These are phyloP conservation scores for Oryza nivara DNA, from an alignment of 176 grass and related monocot genomes.

Conservation along the genomic window DNA sequence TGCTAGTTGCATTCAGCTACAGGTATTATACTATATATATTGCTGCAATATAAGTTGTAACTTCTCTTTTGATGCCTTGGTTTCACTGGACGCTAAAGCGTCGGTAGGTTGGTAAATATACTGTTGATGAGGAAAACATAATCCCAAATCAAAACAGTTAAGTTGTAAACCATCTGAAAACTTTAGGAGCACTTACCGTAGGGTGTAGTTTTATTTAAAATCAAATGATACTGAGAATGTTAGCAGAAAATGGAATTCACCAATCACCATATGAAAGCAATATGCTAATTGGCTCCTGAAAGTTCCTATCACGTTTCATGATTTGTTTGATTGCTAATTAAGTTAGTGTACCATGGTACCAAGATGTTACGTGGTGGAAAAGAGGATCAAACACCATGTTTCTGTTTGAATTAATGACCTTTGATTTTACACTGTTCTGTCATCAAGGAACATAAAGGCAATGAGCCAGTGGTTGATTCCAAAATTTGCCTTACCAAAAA, in stretches of 20 bases:
- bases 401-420: background rate
- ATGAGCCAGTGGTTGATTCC: background rate
- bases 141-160: conserved; percentile 6
- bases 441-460: background rate
- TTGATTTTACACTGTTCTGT: background rate
- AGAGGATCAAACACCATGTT: background rate
- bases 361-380: conserved; percentile 1
- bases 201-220: background rate
- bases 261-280: background rate
- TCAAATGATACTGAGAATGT: background rate
- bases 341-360: background rate
- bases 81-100: background rate
- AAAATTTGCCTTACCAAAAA: background rate
- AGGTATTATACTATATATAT: conserved; percentile 57
- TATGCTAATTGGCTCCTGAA: background rate
- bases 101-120: background rate
- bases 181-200: background rate
- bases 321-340: background rate
- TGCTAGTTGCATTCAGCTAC: conserved; percentile 94
- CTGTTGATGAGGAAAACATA: conserved; percentile 1
- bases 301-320: background rate
- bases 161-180: background rate
- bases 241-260: background rate
- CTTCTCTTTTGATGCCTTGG: background rate
- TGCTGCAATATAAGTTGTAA: conserved; percentile 29